phyloP scores from a whole-genome alignment of 352 stramenopile species.

The Phytophthora pisi region DNA sequence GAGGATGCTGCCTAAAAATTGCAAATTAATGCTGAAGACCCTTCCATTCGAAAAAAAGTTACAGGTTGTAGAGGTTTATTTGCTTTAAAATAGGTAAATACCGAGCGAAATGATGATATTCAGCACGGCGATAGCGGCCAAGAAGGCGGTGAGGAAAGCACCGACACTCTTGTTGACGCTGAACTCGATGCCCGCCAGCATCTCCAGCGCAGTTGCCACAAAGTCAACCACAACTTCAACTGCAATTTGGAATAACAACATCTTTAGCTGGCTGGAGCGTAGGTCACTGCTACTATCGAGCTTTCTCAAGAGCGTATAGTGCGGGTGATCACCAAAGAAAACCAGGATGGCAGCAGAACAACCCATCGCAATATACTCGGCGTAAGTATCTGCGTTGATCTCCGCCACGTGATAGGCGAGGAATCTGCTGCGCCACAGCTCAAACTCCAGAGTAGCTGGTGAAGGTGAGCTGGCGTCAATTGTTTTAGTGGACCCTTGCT shows the following conservation, averaged over 20 bases:
- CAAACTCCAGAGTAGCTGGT: constrained; percentile 10
- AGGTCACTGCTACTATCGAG: not conserved
- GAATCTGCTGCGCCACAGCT: constrained; percentile 17
- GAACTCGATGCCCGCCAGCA: constrained; percentile 26
- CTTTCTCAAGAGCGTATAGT: constrained; percentile 26
- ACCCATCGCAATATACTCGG: constrained; percentile 51
- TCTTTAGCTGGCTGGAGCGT: constrained; percentile 12
- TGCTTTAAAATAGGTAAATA: constrained; percentile 31
- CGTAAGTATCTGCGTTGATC: constrained; percentile 34
- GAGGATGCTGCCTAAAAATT: not conserved
- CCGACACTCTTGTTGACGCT: constrained; percentile 11
- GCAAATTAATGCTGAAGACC: too few relatives aligned
- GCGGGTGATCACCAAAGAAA: constrained; percentile 38
- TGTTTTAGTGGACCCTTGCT: not conserved
- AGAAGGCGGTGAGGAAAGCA: constrained; percentile 29
- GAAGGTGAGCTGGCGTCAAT: not conserved
- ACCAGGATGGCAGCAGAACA: constrained; percentile 37
- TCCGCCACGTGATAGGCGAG: constrained; percentile 23
- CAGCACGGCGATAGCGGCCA: constrained; percentile 31
- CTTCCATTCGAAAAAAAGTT: not conserved
- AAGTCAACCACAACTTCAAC: constrained; percentile 28
- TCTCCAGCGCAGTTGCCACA: constrained; percentile 26
- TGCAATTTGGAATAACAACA: constrained; percentile 19
- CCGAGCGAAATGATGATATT: constrained; percentile 42
- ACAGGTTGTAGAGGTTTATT: too few relatives aligned